Evolutionary conservation across 371 early-diverging fungal species (phyloP).

Genomic region (Spraguea lophii): DNA sequence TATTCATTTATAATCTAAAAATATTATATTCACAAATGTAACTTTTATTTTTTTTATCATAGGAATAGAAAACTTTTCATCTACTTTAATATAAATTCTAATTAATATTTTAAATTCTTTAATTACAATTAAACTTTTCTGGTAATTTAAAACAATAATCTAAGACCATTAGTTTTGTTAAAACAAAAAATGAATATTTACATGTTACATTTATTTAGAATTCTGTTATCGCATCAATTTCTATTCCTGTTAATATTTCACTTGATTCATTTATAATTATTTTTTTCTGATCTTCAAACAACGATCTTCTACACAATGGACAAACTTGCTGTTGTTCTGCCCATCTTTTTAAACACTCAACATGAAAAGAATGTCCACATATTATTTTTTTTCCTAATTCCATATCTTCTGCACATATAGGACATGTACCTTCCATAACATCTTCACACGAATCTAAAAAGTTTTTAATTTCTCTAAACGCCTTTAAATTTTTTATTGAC

Average conservation of each 20-base stretch:
- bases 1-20: too few species aligned
- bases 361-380: constrained; percentile 90
- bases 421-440: constrained; percentile 27
- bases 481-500: constrained; percentile 12
- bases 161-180: too few species aligned
- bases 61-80: too few species aligned
- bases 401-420: constrained; percentile 44
- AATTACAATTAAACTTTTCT: too few species aligned
- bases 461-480: constrained; percentile 21
- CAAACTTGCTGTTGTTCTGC: constrained; percentile 87
- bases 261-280: constrained; percentile 4
- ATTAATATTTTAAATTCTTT: too few species aligned
- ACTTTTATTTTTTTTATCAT: too few species aligned
- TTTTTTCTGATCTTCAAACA: constrained; percentile 1
- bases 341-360: constrained; percentile 83
- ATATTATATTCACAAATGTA: too few species aligned
- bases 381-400: constrained; percentile 57
- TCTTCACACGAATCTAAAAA: constrained; percentile 25
- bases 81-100: too few species aligned
- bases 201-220: too few species aligned
- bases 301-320: constrained; percentile 61
- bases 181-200: too few species aligned
- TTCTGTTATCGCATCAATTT: too few species aligned
- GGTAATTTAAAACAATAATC: too few species aligned
- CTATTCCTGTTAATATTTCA: constrained; percentile 16